Evolutionary conservation across 805 yeast species (phyloP).

Genomic region (Isabelozyma gotoi): DNA sequence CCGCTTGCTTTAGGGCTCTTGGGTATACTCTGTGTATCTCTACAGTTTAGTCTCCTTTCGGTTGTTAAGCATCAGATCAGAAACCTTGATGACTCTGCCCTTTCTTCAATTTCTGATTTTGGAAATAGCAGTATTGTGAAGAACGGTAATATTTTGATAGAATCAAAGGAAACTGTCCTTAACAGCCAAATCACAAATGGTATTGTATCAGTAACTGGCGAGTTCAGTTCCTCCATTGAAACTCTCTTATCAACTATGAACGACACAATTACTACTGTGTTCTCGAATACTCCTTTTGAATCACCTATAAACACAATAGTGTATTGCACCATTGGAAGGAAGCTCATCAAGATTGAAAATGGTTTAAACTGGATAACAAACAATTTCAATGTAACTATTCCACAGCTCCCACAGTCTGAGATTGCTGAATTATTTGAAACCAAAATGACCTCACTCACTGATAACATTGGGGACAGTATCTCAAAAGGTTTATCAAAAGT

Average conservation of each 20-base stretch:
- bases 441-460: background rate
- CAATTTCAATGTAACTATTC: constrained; percentile 58
- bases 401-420: constrained; percentile 36
- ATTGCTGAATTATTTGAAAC: constrained; percentile 5
- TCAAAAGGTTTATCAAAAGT: constrained; percentile 21
- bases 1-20: constrained; percentile 53
- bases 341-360: constrained; percentile 59
- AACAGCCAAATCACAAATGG: constrained; percentile 70
- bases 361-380: constrained; percentile 81
- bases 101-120: background rate
- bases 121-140: constrained; percentile 3
- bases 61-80: background rate
- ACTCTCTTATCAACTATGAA: constrained; percentile 61
- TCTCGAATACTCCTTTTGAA: constrained; percentile 68
- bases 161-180: constrained; percentile 46
- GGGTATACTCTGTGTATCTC: constrained; percentile 53
- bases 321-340: constrained; percentile 76
- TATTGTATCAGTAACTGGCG: constrained; percentile 54
- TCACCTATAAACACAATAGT: constrained; percentile 65
- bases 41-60: constrained; percentile 53
- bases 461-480: constrained; percentile 11
- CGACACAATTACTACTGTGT: constrained; percentile 53
- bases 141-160: constrained; percentile 54
- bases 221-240: constrained; percentile 61
- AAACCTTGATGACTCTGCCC: background rate